Conservation (phyloP, 2,329 filamentous ascomycete genomes). For the Septoria petroselini region DNA sequence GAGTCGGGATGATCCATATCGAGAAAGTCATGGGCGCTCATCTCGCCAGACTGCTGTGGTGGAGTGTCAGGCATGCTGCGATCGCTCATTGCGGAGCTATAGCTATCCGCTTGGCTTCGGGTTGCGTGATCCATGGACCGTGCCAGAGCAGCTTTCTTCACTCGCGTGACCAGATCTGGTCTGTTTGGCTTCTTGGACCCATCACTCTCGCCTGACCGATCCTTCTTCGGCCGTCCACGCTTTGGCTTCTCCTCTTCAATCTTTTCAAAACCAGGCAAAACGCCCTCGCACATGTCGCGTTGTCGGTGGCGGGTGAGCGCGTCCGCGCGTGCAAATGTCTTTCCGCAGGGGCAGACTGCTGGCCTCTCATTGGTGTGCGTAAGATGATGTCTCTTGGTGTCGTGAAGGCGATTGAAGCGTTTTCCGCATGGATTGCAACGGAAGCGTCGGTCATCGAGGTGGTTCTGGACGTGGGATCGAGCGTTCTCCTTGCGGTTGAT, state of each 20-base stretch:
- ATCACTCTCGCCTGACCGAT: slow-evolving; percentile 39
- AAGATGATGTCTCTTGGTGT: slow-evolving; percentile 94
- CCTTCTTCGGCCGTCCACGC: slow-evolving; percentile 63
- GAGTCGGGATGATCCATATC: slow-evolving; percentile 29
- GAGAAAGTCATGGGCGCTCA: slow-evolving; percentile 34
- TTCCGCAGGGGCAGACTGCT: slow-evolving; percentile 90
- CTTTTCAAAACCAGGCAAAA: slow-evolving; percentile 68
- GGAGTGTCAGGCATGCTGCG: slow-evolving; percentile 37
- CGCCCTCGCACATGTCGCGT: slow-evolving; percentile 93
- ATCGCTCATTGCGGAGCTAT: slow-evolving; percentile 32
- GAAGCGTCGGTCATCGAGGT: slow-evolving; percentile 93
- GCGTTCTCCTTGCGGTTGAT: slow-evolving; percentile 99
- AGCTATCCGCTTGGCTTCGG: slow-evolving; percentile 22
- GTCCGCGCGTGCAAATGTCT: slow-evolving; percentile 91
- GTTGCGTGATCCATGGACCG: slow-evolving; percentile 41
- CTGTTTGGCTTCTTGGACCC: slow-evolving; percentile 24
- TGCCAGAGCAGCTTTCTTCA: slow-evolving; percentile 56
- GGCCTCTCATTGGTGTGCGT: slow-evolving; percentile 96
- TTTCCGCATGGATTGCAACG: slow-evolving; percentile 90
- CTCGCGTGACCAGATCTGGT: slow-evolving; percentile 57
- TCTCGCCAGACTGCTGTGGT: slow-evolving; percentile 31
- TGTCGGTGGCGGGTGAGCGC: slow-evolving; percentile 91
- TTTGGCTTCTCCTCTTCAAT: slow-evolving; percentile 62
- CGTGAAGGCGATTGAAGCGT: slow-evolving; percentile 94
- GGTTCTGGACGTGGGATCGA: slow-evolving; percentile 96